A percentile compares a stretch with the other conserved stretches of the same genome.
Evolutionary conservation across 2,329 filamentous ascomycete genomes (phyloP).

Genomic region (Daldinia sp.): DNA sequence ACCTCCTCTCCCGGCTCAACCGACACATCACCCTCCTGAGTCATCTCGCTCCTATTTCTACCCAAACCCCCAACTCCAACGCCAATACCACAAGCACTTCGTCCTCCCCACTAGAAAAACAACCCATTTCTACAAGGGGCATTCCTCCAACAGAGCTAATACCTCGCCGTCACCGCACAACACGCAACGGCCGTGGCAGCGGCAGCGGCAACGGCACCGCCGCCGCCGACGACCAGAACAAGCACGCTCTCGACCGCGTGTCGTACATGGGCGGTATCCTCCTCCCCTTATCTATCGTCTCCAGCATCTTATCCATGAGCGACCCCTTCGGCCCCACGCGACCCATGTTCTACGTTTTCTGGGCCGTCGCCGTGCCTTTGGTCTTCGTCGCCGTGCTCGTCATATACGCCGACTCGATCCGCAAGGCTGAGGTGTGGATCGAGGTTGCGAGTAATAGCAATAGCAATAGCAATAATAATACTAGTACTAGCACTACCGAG

Average conservation of each 20-base stretch:
- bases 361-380: slow-evolving; percentile 58
- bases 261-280: slow-evolving; percentile 64
- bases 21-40: slow-evolving; percentile 47
- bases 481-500: background rate
- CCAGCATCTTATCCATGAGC: slow-evolving; percentile 62
- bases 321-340: slow-evolving; percentile 59
- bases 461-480: background rate
- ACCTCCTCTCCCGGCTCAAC: slow-evolving; percentile 50
- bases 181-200: background rate
- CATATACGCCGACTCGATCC: slow-evolving; percentile 63
- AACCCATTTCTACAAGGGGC: background rate
- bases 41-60: slow-evolving; percentile 30
- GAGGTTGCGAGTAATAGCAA: slow-evolving; percentile 50
- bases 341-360: slow-evolving; percentile 62
- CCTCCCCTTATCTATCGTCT: slow-evolving; percentile 62
- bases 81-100: background rate
- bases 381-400: slow-evolving; percentile 56
- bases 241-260: slow-evolving; percentile 60
- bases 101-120: background rate
- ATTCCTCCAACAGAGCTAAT: background rate
- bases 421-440: slow-evolving; percentile 61
- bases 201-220: background rate
- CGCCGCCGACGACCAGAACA: slow-evolving; percentile 49
- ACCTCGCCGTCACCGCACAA: background rate
- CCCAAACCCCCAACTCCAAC: slow-evolving; percentile 10